Base-by-base conservation (phyloP, 371 early-diverging fungal species). In the Syncephalis fuscata region DNA sequence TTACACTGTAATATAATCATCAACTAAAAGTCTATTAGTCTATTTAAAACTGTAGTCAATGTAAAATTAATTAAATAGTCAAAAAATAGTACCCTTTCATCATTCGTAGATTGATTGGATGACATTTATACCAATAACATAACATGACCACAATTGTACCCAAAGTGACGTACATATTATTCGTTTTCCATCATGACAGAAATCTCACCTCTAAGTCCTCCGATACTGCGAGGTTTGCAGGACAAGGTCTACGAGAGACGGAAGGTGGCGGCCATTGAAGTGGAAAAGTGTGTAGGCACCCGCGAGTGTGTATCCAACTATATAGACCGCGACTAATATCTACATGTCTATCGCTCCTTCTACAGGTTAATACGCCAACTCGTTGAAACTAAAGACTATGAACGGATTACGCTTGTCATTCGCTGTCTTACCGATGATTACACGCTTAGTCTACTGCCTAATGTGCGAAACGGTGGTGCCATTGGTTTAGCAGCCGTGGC, bases 211-310 rank as follows among this genome's bases (percentile, higher is more conserved):
- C 57, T 66, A 23, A 60, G 51, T 46, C 52, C 63, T 11, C 60
- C 60, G 40, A 55, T 64, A 37, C 49, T 64, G 38, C 58, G 80
- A 49, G 82, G 80, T 2, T 68, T 92, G 25, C 65, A 72, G 7
- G 92, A 92, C 63, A 85, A 81, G 54, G 63, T 84, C 23, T 93
- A 93, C 60, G 93, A 91, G 52, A 84, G 80, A 63, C 69, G 92
- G 51, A 90, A 91, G 57, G 65, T 70, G 5, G 88, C 91, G 1
- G 91, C 92, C 10, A 61, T 87, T 22, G 89, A 92, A 45, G 72
- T 92, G 24, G 91, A 92, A 65, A 75, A 70, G 83, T 80, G 64
- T 16, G 48, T 39, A 24, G 20, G n/a, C 20, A n/a, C n/a, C n/a
- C n/a, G n/a, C n/a, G n/a, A n/a, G n/a, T n/a, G n/a, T n/a, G n/a